Evolutionary conservation across 768 basidiomycete species (phyloP), one percentile per base, ranked within the genome.

Genomic region (Dictyophora rubrovolvata): DNA sequence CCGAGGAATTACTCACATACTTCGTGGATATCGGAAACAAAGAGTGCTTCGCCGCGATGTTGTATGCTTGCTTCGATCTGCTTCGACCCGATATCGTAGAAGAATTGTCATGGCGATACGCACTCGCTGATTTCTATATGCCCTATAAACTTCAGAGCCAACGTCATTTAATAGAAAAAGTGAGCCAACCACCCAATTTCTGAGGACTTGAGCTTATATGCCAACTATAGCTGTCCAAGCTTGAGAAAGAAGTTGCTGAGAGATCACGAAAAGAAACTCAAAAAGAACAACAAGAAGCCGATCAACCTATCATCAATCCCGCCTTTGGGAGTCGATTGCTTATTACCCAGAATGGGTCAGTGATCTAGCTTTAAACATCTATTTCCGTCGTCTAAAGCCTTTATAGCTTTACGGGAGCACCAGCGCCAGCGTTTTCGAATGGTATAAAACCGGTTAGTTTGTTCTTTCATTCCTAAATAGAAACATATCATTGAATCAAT

Each of bases 11-110:
- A 17, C 77, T 98, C 22, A 86, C 87, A 4, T 98, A 98, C 77
- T 99, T 98, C 69, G 93, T 96, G 59, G 90, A 93, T 72, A 97
- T 99, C 63, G 96, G 96, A 35, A 95, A 95, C 80, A 94, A 93
- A 74, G 96, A 99, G 69, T 95, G 93, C 72, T 99, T 95, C 71
- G 87, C 92, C 0, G 91, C 88, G 1, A 75, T 87, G 62, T 81
- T 98, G 21, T 98, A 85, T 65, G 80, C 88, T 55, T 96, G 93
- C 76, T 99, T 93, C 75, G 95, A 99, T 73, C 79, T 98, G n/a
- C 74, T 98, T 55, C 86, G 91, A 49, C 81, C 93, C 2, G 95
- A 98, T 67, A 72, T 94, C 58, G 92, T 96, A 23, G 89, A 93
- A 72, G 95, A 96, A 70, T 75, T 96, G 36, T 93, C 93, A 62